Percentiles rank a stretch among this genome's conserved stretches.
Conservation (phyloP, 2,329 filamentous ascomycete genomes). For the Aspergillus neoniger region DNA sequence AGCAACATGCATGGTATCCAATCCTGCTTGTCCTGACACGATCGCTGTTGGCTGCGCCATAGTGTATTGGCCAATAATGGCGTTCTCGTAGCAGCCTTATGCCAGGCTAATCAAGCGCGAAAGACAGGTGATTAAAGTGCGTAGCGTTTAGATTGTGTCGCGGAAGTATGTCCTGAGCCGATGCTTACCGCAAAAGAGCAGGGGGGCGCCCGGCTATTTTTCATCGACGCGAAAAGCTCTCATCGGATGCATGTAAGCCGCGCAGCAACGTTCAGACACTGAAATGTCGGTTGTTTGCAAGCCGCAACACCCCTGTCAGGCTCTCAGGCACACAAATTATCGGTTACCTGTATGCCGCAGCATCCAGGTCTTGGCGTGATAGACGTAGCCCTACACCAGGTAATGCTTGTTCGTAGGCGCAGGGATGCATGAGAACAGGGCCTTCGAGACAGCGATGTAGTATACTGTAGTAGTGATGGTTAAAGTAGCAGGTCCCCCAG, state of each 20-base stretch:
- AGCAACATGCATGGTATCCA: constrained; percentile 39
- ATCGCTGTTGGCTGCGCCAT: background rate
- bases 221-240: background rate
- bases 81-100: background rate
- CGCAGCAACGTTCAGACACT: background rate
- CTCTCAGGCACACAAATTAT: background rate
- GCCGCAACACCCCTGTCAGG: background rate
- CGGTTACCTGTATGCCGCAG: background rate
- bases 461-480: background rate
- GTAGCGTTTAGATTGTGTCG: background rate
- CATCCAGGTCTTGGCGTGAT: background rate
- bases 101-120: background rate
- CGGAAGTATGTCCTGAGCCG: background rate
- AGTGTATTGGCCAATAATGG: background rate
- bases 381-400: background rate
- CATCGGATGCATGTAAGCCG: background rate
- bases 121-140: background rate
- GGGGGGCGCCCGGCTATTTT: background rate
- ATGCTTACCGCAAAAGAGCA: background rate
- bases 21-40: background rate
- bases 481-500: background rate
- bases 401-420: background rate
- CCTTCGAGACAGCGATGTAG: background rate
- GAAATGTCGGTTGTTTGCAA: background rate
- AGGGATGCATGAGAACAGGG: background rate